Conservation (phyloP, 345 rosid species). For the Fremontodendron californicum region DNA sequence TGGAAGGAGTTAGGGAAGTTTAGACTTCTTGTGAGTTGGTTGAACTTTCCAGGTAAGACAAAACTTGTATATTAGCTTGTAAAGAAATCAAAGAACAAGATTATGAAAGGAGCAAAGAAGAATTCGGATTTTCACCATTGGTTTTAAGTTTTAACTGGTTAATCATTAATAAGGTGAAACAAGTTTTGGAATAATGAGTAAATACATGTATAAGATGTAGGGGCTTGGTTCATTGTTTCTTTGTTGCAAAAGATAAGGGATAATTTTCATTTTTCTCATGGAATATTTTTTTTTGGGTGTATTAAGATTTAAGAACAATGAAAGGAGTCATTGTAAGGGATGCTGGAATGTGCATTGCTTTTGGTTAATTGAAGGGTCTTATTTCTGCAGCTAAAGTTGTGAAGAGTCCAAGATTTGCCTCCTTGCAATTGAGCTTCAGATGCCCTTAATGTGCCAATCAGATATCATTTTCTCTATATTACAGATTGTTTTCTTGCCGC, state of each 20-base stretch:
- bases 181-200: neutral
- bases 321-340: slow-evolving; percentile 4
- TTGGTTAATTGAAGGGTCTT: slow-evolving; percentile 10
- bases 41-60: neutral
- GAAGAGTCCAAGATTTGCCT: slow-evolving; percentile 8
- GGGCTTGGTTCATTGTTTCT: neutral
- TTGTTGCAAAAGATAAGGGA: neutral
- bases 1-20: neutral
- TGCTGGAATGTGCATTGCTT: slow-evolving; percentile 3
- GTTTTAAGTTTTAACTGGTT: neutral
- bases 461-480: neutral
- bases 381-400: neutral
- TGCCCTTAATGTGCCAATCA: slow-evolving; percentile 1
- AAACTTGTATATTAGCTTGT: neutral
- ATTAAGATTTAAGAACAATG: neutral
- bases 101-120: neutral
- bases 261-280: neutral
- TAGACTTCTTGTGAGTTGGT: neutral
- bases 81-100: neutral
- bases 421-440: neutral
- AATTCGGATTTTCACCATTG: neutral
- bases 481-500: neutral
- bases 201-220: neutral
- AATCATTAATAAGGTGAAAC: neutral
- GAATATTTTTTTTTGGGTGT: neutral